phyloP scores from a whole-genome alignment of 768 basidiomycete species.

The Neoboletus magnificus region DNA sequence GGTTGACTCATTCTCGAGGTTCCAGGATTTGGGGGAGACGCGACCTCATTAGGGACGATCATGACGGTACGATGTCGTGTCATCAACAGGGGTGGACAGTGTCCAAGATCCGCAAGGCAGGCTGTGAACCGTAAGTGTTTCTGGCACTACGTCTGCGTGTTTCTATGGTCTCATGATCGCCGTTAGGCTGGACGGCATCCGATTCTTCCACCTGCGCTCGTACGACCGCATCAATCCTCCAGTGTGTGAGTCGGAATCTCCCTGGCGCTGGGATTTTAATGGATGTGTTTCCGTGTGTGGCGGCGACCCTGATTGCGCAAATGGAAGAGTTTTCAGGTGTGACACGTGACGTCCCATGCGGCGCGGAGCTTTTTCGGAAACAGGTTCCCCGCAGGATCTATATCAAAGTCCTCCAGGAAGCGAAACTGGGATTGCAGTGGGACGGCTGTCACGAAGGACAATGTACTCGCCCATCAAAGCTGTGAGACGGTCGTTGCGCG shows the following conservation, averaged over 20 bases:
- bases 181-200: conserved; percentile 73
- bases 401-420: conserved; percentile 54
- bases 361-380: conserved; percentile 54
- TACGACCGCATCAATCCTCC: conserved; percentile 92
- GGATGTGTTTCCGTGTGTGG: neutral
- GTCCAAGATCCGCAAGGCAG: conserved; percentile 59
- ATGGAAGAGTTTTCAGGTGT: conserved; percentile 78
- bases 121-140: conserved; percentile 68
- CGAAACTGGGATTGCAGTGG: conserved; percentile 46
- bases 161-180: neutral
- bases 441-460: conserved; percentile 51
- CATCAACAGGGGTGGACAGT: conserved; percentile 86
- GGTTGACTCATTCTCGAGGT: conserved; percentile 91
- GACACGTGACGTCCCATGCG: conserved; percentile 74
- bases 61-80: conserved; percentile 86
- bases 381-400: conserved; percentile 49
- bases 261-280: conserved; percentile 23
- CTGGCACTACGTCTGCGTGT: neutral
- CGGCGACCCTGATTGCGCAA: conserved; percentile 51
- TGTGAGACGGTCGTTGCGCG: conserved; percentile 60
- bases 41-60: conserved; percentile 66
- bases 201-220: conserved; percentile 87
- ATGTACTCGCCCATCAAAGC: conserved; percentile 59
- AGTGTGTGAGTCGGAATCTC: conserved; percentile 37
- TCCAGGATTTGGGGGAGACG: conserved; percentile 86